These are phyloP conservation scores for Podaxis sp. DNA, from an alignment of 768 basidiomycete species.

Conservation along the genomic window DNA sequence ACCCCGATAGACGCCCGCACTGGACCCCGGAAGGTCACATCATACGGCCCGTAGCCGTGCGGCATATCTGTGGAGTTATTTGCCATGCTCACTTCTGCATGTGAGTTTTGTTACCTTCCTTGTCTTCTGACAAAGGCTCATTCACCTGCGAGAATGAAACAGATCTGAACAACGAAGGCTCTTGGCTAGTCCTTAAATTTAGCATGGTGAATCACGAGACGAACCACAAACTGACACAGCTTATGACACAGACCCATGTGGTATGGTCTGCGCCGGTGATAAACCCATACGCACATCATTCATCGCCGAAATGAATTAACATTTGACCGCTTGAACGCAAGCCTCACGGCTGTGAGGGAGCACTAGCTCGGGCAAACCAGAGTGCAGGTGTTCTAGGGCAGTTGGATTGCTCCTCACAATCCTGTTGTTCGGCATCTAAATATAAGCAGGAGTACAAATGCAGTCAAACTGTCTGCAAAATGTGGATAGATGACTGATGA, in stretches of 20 bases:
- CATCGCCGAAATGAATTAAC: neutral
- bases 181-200: neutral
- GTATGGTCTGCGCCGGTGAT: neutral
- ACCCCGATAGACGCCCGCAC: constrained; percentile 7
- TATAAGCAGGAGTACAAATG: neutral
- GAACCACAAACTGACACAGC: too few relatives aligned
- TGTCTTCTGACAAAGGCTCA: neutral
- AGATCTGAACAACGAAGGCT: neutral
- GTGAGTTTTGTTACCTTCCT: constrained; percentile 4
- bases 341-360: neutral
- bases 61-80: neutral
- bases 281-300: neutral
- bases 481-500: neutral
- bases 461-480: neutral
- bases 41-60: neutral
- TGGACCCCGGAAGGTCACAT: constrained; percentile 7
- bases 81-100: constrained; percentile 1
- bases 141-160: neutral
- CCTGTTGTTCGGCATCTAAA: neutral
- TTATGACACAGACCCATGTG: too few relatives aligned
- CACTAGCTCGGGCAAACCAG: neutral
- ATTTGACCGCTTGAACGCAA: neutral
- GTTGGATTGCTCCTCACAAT: neutral
- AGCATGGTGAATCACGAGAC: neutral
- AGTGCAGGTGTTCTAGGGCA: neutral